Conservation (phyloP, 306 rosid species). For the Inga leiocalycina region DNA sequence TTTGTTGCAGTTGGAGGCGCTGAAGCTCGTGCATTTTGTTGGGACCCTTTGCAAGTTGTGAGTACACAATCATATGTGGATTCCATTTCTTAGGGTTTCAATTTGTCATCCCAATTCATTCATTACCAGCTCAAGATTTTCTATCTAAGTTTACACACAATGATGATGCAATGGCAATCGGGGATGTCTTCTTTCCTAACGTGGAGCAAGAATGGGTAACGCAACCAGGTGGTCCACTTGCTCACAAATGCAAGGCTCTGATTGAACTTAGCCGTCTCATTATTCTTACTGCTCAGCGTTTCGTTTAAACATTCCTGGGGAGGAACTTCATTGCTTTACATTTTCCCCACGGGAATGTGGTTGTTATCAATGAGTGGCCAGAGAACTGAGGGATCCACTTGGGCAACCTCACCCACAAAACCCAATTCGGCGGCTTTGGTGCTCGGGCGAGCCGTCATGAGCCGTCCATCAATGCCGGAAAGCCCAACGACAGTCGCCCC, state of each 20-base stretch:
- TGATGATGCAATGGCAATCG: no score
- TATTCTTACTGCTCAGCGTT: no score
- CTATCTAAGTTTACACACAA: no score
- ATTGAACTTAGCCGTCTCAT: no score
- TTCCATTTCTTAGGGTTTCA: not conserved
- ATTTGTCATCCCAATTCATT: constrained; percentile 1
- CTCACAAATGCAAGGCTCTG: no score
- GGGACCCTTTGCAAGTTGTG: constrained; percentile 9
- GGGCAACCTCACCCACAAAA: constrained; percentile 78
- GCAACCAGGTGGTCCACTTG: no score
- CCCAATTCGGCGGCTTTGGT: constrained; percentile 74
- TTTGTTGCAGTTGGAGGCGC: constrained; percentile 11
- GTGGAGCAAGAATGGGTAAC: no score
- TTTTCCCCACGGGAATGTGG: constrained; percentile 66
- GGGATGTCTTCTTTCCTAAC: no score
- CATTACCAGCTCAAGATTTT: not conserved
- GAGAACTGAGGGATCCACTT: constrained; percentile 64
- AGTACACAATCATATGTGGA: not conserved
- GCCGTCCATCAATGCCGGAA: constrained; percentile 82
- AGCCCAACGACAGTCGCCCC: constrained; percentile 89
- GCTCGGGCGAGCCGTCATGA: constrained; percentile 73
- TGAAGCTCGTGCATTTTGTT: not conserved
- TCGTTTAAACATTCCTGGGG: no score
- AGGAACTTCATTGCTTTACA: no score
- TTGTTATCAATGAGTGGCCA: constrained; percentile 62